Evolutionary conservation across 495 filamentous ascomycete species (phyloP).

Genomic region (Penicillium fimorum): DNA sequence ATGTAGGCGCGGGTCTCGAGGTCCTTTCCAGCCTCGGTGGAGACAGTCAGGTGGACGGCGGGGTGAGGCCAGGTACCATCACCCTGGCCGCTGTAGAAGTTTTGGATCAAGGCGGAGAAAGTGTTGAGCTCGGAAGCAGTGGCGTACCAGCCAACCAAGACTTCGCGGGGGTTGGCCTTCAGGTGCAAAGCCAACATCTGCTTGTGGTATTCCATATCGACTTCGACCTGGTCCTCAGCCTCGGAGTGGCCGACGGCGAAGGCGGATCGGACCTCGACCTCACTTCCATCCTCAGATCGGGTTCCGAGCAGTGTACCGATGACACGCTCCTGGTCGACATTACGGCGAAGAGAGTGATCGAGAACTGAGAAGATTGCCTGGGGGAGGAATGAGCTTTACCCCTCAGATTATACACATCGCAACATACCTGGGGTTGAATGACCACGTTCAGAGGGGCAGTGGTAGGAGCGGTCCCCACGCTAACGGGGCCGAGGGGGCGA

Average conservation of each 20-base stretch:
- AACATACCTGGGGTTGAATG: conserved; percentile 88
- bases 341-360: conserved; percentile 90
- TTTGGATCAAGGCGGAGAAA: conserved; percentile 97
- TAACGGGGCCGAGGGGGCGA: conserved; percentile 79
- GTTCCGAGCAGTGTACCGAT: conserved; percentile 93
- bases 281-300: conserved; percentile 91
- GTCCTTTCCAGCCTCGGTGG: conserved; percentile 77
- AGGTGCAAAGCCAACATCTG: conserved; percentile 93
- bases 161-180: conserved; percentile 89
- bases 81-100: conserved; percentile 96
- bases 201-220: conserved; percentile 99
- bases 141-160: conserved; percentile 97
- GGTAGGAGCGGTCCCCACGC: conserved; percentile 72
- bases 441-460: conserved; percentile 88
- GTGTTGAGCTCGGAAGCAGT: conserved; percentile 94
- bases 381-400: conserved; percentile 7
- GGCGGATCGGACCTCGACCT: conserved; percentile 90
- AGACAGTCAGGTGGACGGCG: conserved; percentile 92
- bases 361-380: conserved; percentile 95
- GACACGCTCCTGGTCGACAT: conserved; percentile 86
- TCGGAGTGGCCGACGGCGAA: conserved; percentile 98
- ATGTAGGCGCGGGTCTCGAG: conserved; percentile 90
- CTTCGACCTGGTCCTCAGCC: conserved; percentile 96
- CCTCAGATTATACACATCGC: conserved; percentile 5
- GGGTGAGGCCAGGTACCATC: conserved; percentile 96